Percentiles rank a stretch among this genome's conserved stretches.
These are phyloP conservation scores for Avena sativa DNA, from an alignment of 176 grass and related monocot species.

Conservation along the genomic window DNA sequence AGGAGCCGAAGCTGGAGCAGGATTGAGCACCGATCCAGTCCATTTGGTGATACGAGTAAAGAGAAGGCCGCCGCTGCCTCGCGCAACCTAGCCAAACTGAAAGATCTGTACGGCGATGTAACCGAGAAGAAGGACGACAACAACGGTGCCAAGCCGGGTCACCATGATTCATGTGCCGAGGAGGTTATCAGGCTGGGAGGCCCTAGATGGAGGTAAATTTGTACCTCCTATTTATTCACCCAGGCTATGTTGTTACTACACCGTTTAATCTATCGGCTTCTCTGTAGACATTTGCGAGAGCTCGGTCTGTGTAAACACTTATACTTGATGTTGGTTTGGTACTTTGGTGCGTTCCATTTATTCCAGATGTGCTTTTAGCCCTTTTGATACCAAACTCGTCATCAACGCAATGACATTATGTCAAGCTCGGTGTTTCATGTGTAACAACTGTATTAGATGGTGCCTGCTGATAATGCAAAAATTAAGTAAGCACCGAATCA, in stretches of 20 bases:
- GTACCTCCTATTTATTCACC: not conserved
- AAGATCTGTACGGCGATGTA: conserved; percentile 81
- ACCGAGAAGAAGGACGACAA: conserved; percentile 62
- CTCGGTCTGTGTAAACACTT: not conserved
- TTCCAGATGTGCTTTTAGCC: not conserved
- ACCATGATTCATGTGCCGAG: conserved; percentile 67
- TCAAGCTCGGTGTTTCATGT: not conserved
- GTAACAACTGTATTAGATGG: not conserved
- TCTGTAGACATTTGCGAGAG: not conserved
- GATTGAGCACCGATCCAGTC: conserved; percentile 45
- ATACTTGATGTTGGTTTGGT: not conserved
- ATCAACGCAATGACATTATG: not conserved
- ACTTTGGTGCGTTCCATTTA: not conserved
- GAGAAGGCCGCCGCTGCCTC: conserved; percentile 49
- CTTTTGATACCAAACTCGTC: not conserved
- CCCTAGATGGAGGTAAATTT: conserved; percentile 67
- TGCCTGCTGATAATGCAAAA: not conserved
- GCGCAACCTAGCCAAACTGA: conserved; percentile 86
- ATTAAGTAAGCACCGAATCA: not conserved
- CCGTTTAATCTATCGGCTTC: not conserved
- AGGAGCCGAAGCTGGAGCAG: conserved; percentile 49
- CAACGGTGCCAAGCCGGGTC: conserved; percentile 44
- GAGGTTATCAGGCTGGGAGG: conserved; percentile 88
- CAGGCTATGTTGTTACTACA: not conserved
- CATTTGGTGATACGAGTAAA: conserved; percentile 47